Conservation (phyloP, 2,329 filamentous ascomycete genomes). For the Lachnellula arida region DNA sequence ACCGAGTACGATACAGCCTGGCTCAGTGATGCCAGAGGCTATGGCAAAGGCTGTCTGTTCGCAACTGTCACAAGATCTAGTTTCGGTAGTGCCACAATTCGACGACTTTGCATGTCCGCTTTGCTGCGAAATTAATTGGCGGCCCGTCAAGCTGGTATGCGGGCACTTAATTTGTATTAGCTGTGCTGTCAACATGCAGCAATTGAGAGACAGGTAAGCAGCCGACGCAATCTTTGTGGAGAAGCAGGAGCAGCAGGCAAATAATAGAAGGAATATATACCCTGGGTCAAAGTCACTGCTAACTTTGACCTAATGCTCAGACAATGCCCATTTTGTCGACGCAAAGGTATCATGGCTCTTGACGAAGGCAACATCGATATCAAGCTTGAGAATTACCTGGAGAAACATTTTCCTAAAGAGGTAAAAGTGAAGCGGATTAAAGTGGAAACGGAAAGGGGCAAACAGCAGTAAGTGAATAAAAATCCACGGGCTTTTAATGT, state of each 20-base stretch:
- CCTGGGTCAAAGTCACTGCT: background rate
- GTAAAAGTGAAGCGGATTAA: constrained; percentile 62
- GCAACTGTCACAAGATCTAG: constrained; percentile 66
- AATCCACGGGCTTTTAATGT: too few species aligned
- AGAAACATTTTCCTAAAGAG: constrained; percentile 70
- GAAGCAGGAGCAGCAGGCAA: constrained; percentile 54
- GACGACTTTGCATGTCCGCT: constrained; percentile 81
- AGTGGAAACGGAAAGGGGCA: constrained; percentile 71
- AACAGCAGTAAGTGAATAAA: constrained; percentile 56
- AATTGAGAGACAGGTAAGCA: constrained; percentile 49
- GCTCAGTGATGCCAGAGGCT: constrained; percentile 57
- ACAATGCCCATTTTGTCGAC: background rate
- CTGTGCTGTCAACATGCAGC: constrained; percentile 76
- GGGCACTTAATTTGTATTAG: constrained; percentile 78
- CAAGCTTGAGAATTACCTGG: constrained; percentile 63
- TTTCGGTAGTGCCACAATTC: constrained; percentile 72
- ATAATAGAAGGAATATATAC: too few species aligned
- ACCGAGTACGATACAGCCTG: constrained; percentile 52
- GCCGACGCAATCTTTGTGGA: constrained; percentile 33
- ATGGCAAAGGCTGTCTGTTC: constrained; percentile 74
- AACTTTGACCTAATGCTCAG: background rate
- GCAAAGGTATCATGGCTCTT: constrained; percentile 1
- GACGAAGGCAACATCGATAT: constrained; percentile 62
- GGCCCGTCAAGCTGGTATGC: constrained; percentile 73
- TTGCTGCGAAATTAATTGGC: constrained; percentile 74